Evolutionary conservation across 2,329 filamentous ascomycete species (phyloP).

Genomic region (Claviceps spartinae): DNA sequence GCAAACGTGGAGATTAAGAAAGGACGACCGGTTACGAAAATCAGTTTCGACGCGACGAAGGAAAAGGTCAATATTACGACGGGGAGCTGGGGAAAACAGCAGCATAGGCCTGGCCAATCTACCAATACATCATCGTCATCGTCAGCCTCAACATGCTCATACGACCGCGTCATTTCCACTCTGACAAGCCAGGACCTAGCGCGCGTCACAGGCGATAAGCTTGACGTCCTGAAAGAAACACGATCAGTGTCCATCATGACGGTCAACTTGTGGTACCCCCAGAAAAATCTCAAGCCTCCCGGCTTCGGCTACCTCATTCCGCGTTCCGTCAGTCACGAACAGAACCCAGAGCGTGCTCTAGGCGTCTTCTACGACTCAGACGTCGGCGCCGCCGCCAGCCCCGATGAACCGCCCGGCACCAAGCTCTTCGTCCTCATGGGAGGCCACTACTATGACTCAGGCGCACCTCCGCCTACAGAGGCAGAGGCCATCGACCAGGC

Average conservation of each 20-base stretch:
- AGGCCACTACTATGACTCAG: slow-evolving; percentile 66
- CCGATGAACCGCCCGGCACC: slow-evolving; percentile 50
- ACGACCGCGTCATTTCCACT: slow-evolving; percentile 53
- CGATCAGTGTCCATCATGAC: slow-evolving; percentile 75
- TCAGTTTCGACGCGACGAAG: slow-evolving; percentile 26
- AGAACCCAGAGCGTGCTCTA: slow-evolving; percentile 72
- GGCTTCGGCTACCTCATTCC: slow-evolving; percentile 94
- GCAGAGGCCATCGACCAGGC: slow-evolving; percentile 59
- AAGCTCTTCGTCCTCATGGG: slow-evolving; percentile 92
- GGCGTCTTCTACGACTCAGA: slow-evolving; percentile 89
- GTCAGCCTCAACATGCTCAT: slow-evolving; percentile 11
- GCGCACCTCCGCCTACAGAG: slow-evolving; percentile 36
- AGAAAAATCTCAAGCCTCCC: slow-evolving; percentile 45
- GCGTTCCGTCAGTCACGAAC: slow-evolving; percentile 49
- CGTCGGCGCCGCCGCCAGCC: slow-evolving; percentile 26
- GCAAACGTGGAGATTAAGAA: slow-evolving; percentile 47
- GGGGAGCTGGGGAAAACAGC: not conserved
- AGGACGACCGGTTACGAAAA: slow-evolving; percentile 30
- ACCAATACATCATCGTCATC: not conserved
- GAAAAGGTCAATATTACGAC: slow-evolving; percentile 22
- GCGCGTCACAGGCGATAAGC: slow-evolving; percentile 19
- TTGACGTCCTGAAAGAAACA: slow-evolving; percentile 38
- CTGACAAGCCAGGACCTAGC: slow-evolving; percentile 36
- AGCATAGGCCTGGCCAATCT: not conserved
- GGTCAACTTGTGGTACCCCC: slow-evolving; percentile 75